Percentiles rank a stretch among this genome's conserved stretches.
These are phyloP conservation scores for Huiozyma naganishii DNA, from an alignment of 805 yeast genomes.

Conservation along the genomic window DNA sequence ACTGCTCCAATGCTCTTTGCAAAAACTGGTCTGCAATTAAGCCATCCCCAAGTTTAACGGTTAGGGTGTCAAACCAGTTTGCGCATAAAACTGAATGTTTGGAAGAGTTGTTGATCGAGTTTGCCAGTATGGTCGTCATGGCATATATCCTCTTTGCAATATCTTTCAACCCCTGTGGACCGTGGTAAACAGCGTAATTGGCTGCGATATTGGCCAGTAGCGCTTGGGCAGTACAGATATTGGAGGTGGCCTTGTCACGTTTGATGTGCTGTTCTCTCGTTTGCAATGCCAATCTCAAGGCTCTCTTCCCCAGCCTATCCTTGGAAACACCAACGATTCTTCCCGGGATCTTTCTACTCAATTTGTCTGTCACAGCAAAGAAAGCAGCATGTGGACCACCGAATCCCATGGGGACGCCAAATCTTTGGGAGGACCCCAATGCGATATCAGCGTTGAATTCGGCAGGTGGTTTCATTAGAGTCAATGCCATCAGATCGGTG, in stretches of 20 bases:
- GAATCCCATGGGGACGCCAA: conserved; percentile 95
- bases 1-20: conserved; percentile 30
- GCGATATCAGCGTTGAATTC: conserved; percentile 87
- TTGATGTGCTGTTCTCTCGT: conserved; percentile 97
- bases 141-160: conserved; percentile 75
- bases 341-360: conserved; percentile 92
- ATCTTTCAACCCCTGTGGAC: conserved; percentile 70
- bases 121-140: conserved; percentile 62
- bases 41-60: conserved; percentile 38
- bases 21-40: conserved; percentile 31
- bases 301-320: conserved; percentile 84
- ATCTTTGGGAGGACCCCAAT: conserved; percentile 86
- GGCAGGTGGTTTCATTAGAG: conserved; percentile 75
- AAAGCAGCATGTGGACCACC: conserved; percentile 99
- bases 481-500: conserved; percentile 84
- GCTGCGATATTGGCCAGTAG: conserved; percentile 91
- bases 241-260: conserved; percentile 95
- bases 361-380: conserved; percentile 72
- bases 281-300: conserved; percentile 85
- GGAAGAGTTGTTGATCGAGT: conserved; percentile 27
- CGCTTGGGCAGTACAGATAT: conserved; percentile 97
- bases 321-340: conserved; percentile 88
- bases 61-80: conserved; percentile 81
- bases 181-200: conserved; percentile 93
- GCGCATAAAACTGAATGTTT: conserved; percentile 34